Percentiles rank a stretch among this genome's conserved stretches.
phyloP scores from a whole-genome alignment of 805 yeast genomes.

The Kazachstania kunashirensis region DNA sequence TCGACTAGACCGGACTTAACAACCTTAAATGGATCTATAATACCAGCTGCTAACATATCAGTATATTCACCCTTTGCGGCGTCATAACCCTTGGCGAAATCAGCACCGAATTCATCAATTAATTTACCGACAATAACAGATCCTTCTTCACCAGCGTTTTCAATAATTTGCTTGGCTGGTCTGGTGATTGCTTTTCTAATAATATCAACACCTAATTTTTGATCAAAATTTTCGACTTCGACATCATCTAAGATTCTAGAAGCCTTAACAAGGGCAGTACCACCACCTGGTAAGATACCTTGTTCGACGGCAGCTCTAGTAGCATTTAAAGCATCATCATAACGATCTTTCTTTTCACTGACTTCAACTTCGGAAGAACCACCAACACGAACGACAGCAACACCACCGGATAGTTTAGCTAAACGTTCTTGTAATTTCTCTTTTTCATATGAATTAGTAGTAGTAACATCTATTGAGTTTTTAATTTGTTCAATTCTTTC shows the following conservation, averaged over 20 bases:
- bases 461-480: conserved; percentile 59
- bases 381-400: conserved; percentile 95
- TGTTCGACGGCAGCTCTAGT: conserved; percentile 98
- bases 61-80: conserved; percentile 87
- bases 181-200: conserved; percentile 86
- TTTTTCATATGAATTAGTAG: conserved; percentile 78
- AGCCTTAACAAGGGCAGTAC: conserved; percentile 94
- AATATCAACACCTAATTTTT: conserved; percentile 89
- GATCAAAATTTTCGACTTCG: conserved; percentile 83
- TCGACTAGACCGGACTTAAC: conserved; percentile 92
- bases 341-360: conserved; percentile 98
- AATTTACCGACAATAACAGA: conserved; percentile 92
- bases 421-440: conserved; percentile 96
- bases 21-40: conserved; percentile 97
- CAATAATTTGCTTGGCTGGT: conserved; percentile 92
- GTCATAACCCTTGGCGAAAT: conserved; percentile 86
- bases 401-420: conserved; percentile 96
- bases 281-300: conserved; percentile 99
- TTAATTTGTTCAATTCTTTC: conserved; percentile 93
- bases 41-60: conserved; percentile 94
- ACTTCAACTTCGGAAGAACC: conserved; percentile 97
- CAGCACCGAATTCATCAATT: conserved; percentile 40
- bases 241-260: conserved; percentile 61
- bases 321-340: conserved; percentile 96
- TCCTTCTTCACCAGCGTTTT: conserved; percentile 97